Conservation (phyloP, 495 filamentous ascomycete genomes). For the Penicillium samsonianum region DNA sequence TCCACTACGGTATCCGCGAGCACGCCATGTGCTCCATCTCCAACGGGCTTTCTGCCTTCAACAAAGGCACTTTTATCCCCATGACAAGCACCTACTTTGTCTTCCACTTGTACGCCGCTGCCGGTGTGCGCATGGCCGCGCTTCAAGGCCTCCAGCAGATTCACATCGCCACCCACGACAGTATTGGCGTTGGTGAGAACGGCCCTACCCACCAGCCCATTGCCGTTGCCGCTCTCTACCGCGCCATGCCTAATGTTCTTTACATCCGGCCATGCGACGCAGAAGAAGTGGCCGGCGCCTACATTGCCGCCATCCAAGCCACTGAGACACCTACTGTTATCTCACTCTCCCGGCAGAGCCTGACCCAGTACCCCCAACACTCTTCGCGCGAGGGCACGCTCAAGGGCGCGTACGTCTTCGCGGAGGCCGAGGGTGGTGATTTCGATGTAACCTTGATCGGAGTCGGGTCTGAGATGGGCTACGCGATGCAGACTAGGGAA, state of each 20-base stretch:
- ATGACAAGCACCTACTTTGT: slow-evolving; percentile 50
- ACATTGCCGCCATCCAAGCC: no score
- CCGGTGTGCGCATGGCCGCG: slow-evolving; percentile 53
- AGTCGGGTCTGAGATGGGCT: no score
- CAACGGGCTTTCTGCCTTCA: slow-evolving; percentile 49
- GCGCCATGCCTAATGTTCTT: slow-evolving; percentile 53
- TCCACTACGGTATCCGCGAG: slow-evolving; percentile 53
- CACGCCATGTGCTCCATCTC: slow-evolving; percentile 54
- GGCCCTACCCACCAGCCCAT: slow-evolving; percentile 58
- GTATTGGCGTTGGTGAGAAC: slow-evolving; percentile 51
- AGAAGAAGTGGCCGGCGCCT: slow-evolving; percentile 43
- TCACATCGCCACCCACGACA: slow-evolving; percentile 56
- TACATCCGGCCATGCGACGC: slow-evolving; percentile 51
- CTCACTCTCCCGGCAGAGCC: no score
- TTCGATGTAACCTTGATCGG: no score
- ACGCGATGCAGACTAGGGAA: no score
- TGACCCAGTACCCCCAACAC: no score
- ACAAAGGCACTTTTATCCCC: slow-evolving; percentile 42
- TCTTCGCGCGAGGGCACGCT: no score
- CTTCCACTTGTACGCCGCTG: slow-evolving; percentile 50
- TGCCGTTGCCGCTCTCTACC: slow-evolving; percentile 47
- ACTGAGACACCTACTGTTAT: no score
- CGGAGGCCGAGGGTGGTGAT: no score
- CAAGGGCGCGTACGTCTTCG: no score
- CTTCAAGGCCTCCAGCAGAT: slow-evolving; percentile 48